Evolutionary conservation across 1,284 basidiomycete species (phyloP).

Genomic region (Phaffia rhodozyma): DNA sequence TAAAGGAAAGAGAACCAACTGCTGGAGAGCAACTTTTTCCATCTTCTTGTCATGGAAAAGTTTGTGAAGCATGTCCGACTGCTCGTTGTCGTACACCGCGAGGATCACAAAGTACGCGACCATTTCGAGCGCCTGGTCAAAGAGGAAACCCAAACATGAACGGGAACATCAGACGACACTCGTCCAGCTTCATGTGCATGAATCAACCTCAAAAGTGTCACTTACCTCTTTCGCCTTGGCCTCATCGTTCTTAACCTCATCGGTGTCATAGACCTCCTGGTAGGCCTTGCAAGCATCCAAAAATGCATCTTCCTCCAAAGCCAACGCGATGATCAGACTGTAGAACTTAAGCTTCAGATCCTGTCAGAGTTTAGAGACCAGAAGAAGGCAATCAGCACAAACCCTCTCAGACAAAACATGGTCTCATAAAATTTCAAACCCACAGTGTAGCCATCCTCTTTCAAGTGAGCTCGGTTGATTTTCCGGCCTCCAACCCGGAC

Average conservation of each 20-base stretch:
- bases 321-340: conserved; percentile 89
- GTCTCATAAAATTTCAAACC: conserved; percentile 25
- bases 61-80: conserved; percentile 89
- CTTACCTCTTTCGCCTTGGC: conserved; percentile 62
- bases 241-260: conserved; percentile 71
- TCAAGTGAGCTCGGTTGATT: conserved; percentile 87
- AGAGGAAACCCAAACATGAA: neutral
- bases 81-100: conserved; percentile 90
- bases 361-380: conserved; percentile 39
- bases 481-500: conserved; percentile 85
- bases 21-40: conserved; percentile 68
- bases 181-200: neutral
- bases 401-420: neutral
- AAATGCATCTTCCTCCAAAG: conserved; percentile 70
- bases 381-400: neutral
- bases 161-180: conserved; percentile 1
- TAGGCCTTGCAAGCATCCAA: conserved; percentile 92
- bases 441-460: conserved; percentile 76
- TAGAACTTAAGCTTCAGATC: conserved; percentile 94
- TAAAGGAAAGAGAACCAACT: conserved; percentile 45
- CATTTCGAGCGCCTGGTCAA: conserved; percentile 65
- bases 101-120: conserved; percentile 91
- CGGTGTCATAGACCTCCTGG: conserved; percentile 92
- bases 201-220: conserved; percentile 7
- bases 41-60: conserved; percentile 66